A percentile compares a stretch with the other conserved stretches of the same genome.
These are phyloP conservation scores for Meredithiella fracta DNA, from an alignment of 2,329 filamentous ascomycete species.

Conservation along the genomic window DNA sequence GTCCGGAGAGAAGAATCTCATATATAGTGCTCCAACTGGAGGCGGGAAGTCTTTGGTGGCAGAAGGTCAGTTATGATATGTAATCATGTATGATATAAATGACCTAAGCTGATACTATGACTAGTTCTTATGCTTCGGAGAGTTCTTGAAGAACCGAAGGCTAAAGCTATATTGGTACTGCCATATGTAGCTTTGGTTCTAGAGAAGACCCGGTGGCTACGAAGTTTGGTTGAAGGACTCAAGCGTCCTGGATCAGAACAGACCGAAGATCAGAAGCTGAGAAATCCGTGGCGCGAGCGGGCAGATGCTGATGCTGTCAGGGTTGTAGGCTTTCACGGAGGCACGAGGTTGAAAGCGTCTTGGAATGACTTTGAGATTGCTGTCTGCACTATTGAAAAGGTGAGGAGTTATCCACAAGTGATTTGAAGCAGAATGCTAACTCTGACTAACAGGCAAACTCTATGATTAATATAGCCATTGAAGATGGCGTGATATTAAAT, in stretches of 20 bases:
- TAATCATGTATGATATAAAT: not conserved
- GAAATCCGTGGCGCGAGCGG: conserved; percentile 35
- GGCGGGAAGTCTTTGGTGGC: conserved; percentile 65
- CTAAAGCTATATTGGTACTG: conserved; percentile 56
- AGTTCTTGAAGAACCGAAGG: conserved; percentile 43
- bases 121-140: conserved; percentile 54
- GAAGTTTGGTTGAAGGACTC: conserved; percentile 47
- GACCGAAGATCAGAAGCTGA: conserved; percentile 22
- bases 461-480: conserved; percentile 55
- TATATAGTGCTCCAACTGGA: conserved; percentile 67
- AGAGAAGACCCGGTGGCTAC: conserved; percentile 61
- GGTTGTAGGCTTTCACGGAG: conserved; percentile 60
- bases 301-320: conserved; percentile 42
- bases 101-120: conserved; percentile 4
- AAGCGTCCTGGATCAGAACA: conserved; percentile 22
- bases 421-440: conserved; percentile 1
- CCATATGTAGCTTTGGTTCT: conserved; percentile 68
- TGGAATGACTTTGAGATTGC: conserved; percentile 66
- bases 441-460: conserved; percentile 44
- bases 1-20: conserved; percentile 47
- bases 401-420: conserved; percentile 12
- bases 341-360: conserved; percentile 46
- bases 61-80: conserved; percentile 26
- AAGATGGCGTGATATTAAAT: conserved; percentile 48
- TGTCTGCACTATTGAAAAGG: conserved; percentile 66